phyloP scores from a whole-genome alignment of 108 stramenopile genomes.

The Skeletonema potamos region DNA sequence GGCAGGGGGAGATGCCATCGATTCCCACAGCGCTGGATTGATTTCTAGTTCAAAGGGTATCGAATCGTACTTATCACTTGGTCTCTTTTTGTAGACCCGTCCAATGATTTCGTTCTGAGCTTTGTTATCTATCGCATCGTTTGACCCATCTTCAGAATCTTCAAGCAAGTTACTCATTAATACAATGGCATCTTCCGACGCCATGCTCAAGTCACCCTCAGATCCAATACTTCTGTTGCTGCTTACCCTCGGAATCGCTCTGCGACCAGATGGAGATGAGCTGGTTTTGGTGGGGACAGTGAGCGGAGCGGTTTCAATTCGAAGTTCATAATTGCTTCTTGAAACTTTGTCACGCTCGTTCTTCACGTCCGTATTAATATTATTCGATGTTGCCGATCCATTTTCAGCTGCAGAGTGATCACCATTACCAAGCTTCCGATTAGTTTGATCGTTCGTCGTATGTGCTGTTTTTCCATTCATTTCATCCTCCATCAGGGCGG shows the following conservation, averaged over 20 bases:
- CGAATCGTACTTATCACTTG: conserved; percentile 3
- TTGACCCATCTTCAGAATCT: neutral
- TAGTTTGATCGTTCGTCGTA: neutral
- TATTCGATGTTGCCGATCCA: neutral
- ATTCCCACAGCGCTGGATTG: neutral
- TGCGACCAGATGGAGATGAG: neutral
- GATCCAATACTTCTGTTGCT: conserved; percentile 16
- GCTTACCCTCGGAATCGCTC: neutral
- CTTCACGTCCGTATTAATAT: neutral
- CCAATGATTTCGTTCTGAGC: conserved; percentile 18
- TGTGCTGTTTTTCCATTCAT: neutral
- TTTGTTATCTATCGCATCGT: neutral
- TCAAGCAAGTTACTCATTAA: conserved; percentile 21
- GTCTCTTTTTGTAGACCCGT: conserved; percentile 11
- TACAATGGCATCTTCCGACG: conserved; percentile 41
- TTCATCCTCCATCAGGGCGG: neutral
- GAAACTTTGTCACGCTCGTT: neutral
- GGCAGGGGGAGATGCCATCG: neutral
- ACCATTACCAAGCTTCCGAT: neutral
- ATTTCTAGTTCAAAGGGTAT: conserved; percentile 35
- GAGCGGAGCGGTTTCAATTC: neutral
- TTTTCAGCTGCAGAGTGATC: neutral
- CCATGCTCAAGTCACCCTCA: conserved; percentile 20
- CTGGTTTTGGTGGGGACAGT: conserved; percentile 1
- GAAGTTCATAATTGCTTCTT: conserved; percentile 1